Percentiles rank a stretch among this genome's conserved stretches.
phyloP scores from a whole-genome alignment of 2,329 filamentous ascomycete genomes.

The Epichloe uncinata region DNA sequence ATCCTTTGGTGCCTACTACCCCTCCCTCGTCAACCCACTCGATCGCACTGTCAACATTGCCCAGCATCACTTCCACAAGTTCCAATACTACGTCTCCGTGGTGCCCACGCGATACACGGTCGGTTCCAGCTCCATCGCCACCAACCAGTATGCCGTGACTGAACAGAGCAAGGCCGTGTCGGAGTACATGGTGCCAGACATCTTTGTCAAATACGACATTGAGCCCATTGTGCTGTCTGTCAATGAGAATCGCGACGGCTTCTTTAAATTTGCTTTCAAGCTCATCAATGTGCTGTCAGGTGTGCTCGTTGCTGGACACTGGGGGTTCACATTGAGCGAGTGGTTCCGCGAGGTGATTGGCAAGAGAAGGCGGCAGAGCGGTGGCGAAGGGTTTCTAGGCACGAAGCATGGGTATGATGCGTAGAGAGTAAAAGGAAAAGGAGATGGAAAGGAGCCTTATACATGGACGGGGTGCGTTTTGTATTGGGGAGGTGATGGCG shows the following conservation, averaged over 20 bases:
- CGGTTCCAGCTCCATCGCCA: slow-evolving; percentile 56
- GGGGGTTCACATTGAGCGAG: slow-evolving; percentile 75
- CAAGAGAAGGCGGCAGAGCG: slow-evolving; percentile 29
- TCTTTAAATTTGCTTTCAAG: slow-evolving; percentile 64
- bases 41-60: slow-evolving; percentile 77
- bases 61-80: slow-evolving; percentile 76
- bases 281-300: slow-evolving; percentile 85
- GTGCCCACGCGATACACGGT: slow-evolving; percentile 88
- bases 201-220: slow-evolving; percentile 99
- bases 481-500: not conserved
- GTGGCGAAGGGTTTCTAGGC: slow-evolving; percentile 37
- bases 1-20: slow-evolving; percentile 95
- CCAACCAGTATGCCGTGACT: slow-evolving; percentile 96
- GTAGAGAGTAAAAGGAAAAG: not conserved
- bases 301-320: slow-evolving; percentile 84
- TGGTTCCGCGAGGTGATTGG: slow-evolving; percentile 51
- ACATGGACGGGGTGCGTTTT: not conserved
- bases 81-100: slow-evolving; percentile 93
- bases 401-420: slow-evolving; percentile 26
- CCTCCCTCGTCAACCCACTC: slow-evolving; percentile 82
- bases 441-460: not conserved
- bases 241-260: slow-evolving; percentile 63
- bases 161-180: slow-evolving; percentile 63
- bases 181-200: slow-evolving; percentile 64
- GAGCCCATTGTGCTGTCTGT: slow-evolving; percentile 86